Conservation (phyloP, 2,329 filamentous ascomycete species). For the Lecanicillium sp. region DNA sequence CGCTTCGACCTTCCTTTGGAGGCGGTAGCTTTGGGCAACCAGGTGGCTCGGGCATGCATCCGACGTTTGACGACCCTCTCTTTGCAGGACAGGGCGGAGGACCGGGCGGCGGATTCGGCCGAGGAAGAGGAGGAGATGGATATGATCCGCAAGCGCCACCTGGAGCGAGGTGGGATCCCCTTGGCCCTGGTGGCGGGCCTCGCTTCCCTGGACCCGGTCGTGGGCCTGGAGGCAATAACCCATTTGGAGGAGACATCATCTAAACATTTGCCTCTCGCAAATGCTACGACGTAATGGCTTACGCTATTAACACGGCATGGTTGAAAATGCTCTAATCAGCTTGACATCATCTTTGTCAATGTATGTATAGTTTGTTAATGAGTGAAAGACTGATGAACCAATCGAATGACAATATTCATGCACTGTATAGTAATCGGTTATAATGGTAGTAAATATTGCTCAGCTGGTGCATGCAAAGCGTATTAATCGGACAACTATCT, state of each 20-base stretch:
- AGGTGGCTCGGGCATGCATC: conserved; percentile 80
- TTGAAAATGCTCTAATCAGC: too few species aligned
- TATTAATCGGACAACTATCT: too few species aligned
- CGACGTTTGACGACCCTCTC: conserved; percentile 85
- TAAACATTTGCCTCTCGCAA: conserved; percentile 9
- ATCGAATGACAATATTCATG: too few species aligned
- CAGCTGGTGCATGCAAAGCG: too few species aligned
- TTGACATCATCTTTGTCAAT: too few species aligned
- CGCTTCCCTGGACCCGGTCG: conserved; percentile 37
- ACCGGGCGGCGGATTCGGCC: conserved; percentile 31
- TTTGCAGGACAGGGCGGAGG: conserved; percentile 53
- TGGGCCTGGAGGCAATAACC: conserved; percentile 21
- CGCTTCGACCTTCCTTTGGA: conserved; percentile 60
- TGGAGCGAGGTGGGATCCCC: conserved; percentile 84
- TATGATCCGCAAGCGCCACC: conserved; percentile 68
- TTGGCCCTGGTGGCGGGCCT: conserved; percentile 57
- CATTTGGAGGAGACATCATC: conserved; percentile 25
- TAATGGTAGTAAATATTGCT: too few species aligned
- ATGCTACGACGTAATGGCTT: too few species aligned
- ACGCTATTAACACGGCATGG: too few species aligned
- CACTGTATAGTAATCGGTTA: too few species aligned
- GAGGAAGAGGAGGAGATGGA: conserved; percentile 18
- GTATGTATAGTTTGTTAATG: too few species aligned
- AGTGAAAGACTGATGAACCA: too few species aligned
- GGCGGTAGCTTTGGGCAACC: conserved; percentile 50